Base-by-base conservation (phyloP, 2,329 filamentous ascomycete species). In the Fusarium abutilonis region DNA sequence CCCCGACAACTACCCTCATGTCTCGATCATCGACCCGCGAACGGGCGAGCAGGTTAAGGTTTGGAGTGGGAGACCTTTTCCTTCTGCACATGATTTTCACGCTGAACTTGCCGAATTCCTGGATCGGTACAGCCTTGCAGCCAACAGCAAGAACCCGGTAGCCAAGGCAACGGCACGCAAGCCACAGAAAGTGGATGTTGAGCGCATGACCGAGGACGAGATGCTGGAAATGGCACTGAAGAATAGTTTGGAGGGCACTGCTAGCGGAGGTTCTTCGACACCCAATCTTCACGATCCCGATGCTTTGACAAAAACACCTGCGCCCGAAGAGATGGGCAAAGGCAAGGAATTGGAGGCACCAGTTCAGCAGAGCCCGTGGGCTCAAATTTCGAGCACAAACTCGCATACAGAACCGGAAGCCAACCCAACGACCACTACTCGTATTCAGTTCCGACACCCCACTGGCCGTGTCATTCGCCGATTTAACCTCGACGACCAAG, bases 1-100 rank as follows among this genome's bases (percentile, higher is more conserved):
- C 71, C 84, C 88, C n/a, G 90, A 94, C 71, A 93, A 93, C 68
- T 99, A 96, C 73, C 95, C 95, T 6, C 93, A 99, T 73, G 95
- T 98, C 54, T 92, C 93, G 40, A 97, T 99, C 61, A 87, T 99
- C 60, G 95, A 99, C 70, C 95, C 95, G 2, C 86, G 95, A 57
- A 99, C 95, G 1, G 95, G 95, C 59, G 95, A 99, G 77, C 93
- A 97, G 76, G 91, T 99, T 74, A 99, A 99, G 79, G 86, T 93
- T 2, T 98, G 95, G 94, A 93, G 91, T 13, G 93, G 94, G 2
- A 83, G 86, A 9, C 92, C 93, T 2, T 91, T 93, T 50, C 89
- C 93, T 1, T 84, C 83, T 35, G 79, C 92, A 1, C 75, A 84
- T 9, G 93, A 97, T 13, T 98, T 99, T 69, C 86, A 96, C 59